Evolutionary conservation across 371 early-diverging fungal species (phyloP).

Genomic region (Saksenaea vasiformis): DNA sequence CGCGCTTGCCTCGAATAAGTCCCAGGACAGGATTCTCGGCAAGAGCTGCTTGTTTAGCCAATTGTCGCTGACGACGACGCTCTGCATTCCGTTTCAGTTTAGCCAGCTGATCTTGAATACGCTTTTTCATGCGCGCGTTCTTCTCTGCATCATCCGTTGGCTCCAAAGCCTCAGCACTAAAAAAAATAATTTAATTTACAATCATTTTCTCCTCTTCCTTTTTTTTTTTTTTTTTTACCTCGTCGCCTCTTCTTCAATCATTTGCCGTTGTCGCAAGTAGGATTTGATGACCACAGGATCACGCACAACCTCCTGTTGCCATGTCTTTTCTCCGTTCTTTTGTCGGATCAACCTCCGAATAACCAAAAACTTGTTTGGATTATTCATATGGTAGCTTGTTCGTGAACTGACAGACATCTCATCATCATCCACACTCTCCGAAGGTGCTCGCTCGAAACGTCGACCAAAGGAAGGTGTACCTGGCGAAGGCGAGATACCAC

Average conservation of each 20-base stretch:
- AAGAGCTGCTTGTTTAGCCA: slow-evolving; percentile 49
- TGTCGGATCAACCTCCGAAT: slow-evolving; percentile 64
- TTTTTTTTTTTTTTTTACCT: slow-evolving; percentile 22
- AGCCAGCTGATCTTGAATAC: slow-evolving; percentile 64
- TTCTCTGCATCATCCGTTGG: slow-evolving; percentile 65
- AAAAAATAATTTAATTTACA: neutral
- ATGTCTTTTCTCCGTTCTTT: slow-evolving; percentile 69
- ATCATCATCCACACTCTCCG: slow-evolving; percentile 55
- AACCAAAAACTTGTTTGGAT: slow-evolving; percentile 64
- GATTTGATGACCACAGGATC: slow-evolving; percentile 88
- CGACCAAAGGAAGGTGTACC: slow-evolving; percentile 29
- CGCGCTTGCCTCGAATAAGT: slow-evolving; percentile 56
- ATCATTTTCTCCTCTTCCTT: neutral
- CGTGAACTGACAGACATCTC: slow-evolving; percentile 60
- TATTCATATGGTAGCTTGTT: slow-evolving; percentile 54
- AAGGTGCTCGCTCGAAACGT: slow-evolving; percentile 40
- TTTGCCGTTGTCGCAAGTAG: slow-evolving; percentile 80
- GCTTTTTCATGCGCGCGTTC: slow-evolving; percentile 63
- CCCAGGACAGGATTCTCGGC: slow-evolving; percentile 58
- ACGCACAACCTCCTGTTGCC: slow-evolving; percentile 79
- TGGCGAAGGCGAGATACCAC: slow-evolving; percentile 41
- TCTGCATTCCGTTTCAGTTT: slow-evolving; percentile 67
- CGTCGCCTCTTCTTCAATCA: slow-evolving; percentile 74
- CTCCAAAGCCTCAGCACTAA: slow-evolving; percentile 55
- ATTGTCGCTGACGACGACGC: slow-evolving; percentile 54